A percentile compares a stretch with the other conserved stretches of the same genome.
Conservation (phyloP, 2,329 filamentous ascomycete genomes). For the Claviceps digitariae region DNA sequence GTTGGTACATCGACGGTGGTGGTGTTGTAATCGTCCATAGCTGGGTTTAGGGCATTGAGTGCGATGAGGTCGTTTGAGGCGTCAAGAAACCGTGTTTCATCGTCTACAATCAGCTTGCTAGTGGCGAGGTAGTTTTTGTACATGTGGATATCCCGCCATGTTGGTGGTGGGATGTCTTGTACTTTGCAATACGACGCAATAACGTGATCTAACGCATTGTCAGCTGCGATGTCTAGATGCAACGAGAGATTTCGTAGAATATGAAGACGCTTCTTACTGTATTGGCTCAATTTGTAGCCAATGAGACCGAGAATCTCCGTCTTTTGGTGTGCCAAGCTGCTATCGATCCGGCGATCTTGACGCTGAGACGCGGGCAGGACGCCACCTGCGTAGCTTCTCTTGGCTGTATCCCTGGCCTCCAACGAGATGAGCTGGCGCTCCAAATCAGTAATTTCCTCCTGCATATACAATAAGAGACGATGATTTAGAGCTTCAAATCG, state of each 20-base stretch:
- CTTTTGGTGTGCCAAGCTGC: constrained; percentile 45
- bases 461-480: constrained; percentile 65
- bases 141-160: constrained; percentile 30
- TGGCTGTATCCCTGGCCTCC: constrained; percentile 45
- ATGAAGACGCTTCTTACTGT: constrained; percentile 34
- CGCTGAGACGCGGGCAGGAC: constrained; percentile 47
- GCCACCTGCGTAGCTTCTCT: constrained; percentile 25
- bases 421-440: constrained; percentile 63
- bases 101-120: constrained; percentile 40
- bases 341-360: constrained; percentile 37
- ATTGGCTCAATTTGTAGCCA: constrained; percentile 52
- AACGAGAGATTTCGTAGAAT: background rate
- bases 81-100: constrained; percentile 48
- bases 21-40: constrained; percentile 3
- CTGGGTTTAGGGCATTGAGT: constrained; percentile 6
- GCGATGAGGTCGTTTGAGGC: constrained; percentile 40
- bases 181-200: constrained; percentile 43
- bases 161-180: constrained; percentile 35
- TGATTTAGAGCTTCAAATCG: constrained; percentile 75
- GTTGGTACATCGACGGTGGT: constrained; percentile 11
- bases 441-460: constrained; percentile 71
- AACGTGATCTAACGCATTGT: constrained; percentile 34
- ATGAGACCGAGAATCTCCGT: constrained; percentile 49
- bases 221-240: background rate
- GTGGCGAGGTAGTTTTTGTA: constrained; percentile 41